Evolutionary conservation across 78 protist species (phyloP).

Genomic region (Anaeramoeba ignava): DNA sequence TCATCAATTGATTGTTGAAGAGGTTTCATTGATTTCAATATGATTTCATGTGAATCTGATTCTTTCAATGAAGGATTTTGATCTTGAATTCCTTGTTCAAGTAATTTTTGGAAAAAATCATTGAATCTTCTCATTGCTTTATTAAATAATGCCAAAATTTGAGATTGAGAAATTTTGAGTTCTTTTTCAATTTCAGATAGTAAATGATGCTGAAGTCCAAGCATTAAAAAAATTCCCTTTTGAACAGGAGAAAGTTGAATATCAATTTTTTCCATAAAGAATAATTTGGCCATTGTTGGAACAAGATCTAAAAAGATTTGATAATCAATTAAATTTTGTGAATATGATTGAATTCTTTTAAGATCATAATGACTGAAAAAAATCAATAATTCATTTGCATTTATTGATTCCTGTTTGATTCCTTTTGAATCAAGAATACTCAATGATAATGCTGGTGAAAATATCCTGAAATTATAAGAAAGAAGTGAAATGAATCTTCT

Average conservation of each 20-base stretch:
- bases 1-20: too few species aligned
- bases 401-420: not conserved
- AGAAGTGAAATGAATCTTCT: constrained; percentile 40
- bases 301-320: constrained; percentile 75
- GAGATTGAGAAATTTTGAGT: constrained; percentile 13
- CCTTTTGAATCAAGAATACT: not conserved
- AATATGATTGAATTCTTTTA: constrained; percentile 11
- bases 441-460: constrained; percentile 15
- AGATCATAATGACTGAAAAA: not conserved
- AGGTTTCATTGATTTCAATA: too few species aligned
- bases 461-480: constrained; percentile 16
- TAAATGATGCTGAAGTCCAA: constrained; percentile 71
- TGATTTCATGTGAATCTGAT: not conserved
- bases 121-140: constrained; percentile 12
- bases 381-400: not conserved
- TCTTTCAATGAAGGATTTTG: not conserved
- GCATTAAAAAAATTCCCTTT: constrained; percentile 58
- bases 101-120: not conserved
- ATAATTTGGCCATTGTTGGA: constrained; percentile 54
- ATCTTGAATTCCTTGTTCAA: not conserved
- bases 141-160: constrained; percentile 37
- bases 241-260: constrained; percentile 43
- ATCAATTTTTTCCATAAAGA: constrained; percentile 29
- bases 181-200: constrained; percentile 36
- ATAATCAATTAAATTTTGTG: constrained; percentile 59